phyloP scores from a whole-genome alignment of 768 basidiomycete genomes.

The Tylopilus subfusipes region DNA sequence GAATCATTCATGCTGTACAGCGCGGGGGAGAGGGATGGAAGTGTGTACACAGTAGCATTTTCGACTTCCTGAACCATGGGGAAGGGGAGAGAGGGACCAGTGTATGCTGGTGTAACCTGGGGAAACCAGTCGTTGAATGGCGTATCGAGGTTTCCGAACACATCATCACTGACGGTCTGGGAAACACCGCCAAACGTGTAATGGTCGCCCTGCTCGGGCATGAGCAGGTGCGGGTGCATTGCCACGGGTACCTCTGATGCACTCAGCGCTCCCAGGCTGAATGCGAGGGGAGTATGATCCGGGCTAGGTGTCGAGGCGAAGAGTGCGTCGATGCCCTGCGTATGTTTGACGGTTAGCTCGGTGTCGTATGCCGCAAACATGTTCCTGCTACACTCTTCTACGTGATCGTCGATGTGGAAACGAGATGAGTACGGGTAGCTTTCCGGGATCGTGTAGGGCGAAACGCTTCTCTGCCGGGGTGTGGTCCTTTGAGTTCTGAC shows the following conservation, averaged over 20 bases:
- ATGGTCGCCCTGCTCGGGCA: background rate
- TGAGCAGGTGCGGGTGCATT: background rate
- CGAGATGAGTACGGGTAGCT: background rate
- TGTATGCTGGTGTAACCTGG: background rate
- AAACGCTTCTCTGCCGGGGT: background rate
- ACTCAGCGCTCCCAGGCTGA: background rate
- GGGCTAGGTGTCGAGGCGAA: background rate
- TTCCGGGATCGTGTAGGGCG: background rate
- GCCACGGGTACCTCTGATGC: background rate
- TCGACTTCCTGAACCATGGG: background rate
- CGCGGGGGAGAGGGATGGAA: background rate
- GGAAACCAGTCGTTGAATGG: background rate
- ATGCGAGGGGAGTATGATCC: background rate
- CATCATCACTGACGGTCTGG: background rate
- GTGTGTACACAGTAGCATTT: background rate
- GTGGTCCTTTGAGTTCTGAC: background rate
- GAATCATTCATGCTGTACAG: background rate
- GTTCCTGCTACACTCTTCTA: background rate
- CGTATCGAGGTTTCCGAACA: background rate
- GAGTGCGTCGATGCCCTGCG: background rate
- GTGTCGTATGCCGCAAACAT: background rate
- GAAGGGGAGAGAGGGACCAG: background rate
- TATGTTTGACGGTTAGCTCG: background rate
- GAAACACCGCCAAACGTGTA: background rate
- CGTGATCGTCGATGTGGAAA: background rate